These are phyloP conservation scores for Fomitopsis palustris DNA, from an alignment of 1,284 basidiomycete species.

Conservation along the genomic window DNA sequence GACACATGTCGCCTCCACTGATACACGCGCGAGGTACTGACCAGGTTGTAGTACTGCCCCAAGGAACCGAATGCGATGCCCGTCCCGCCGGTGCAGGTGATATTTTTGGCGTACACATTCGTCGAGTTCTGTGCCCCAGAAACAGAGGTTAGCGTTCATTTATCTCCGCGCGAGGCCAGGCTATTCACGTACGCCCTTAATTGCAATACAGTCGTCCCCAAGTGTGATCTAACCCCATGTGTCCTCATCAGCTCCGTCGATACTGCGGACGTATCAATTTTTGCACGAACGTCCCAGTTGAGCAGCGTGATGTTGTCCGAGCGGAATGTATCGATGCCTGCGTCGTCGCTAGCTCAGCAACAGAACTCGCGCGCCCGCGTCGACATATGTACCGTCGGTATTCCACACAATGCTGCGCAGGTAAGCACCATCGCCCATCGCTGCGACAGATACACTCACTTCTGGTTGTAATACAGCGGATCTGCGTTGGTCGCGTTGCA, in stretches of 20 bases:
- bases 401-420: conserved; percentile 53
- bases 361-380: not conserved
- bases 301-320: conserved; percentile 48
- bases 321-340: conserved; percentile 60
- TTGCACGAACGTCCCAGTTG: conserved; percentile 45
- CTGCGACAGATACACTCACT: conserved; percentile 32
- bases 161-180: not conserved
- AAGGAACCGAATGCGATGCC: conserved; percentile 64
- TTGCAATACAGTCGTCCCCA: conserved; percentile 66
- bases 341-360: not conserved
- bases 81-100: conserved; percentile 60
- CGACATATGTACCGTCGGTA: conserved; percentile 45
- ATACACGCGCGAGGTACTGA: conserved; percentile 21
- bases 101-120: conserved; percentile 46
- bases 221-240: conserved; percentile 39
- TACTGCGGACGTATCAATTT: not conserved
- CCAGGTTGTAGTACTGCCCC: conserved; percentile 56
- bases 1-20: not conserved
- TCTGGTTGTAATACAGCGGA: conserved; percentile 43
- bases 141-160: not conserved
- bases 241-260: not conserved
- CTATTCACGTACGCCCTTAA: conserved; percentile 49
- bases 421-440: not conserved
- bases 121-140: conserved; percentile 45
- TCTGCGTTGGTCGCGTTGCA: conserved; percentile 62